Conservation (phyloP, 768 basidiomycete species). For the Ramaria sp. region DNA sequence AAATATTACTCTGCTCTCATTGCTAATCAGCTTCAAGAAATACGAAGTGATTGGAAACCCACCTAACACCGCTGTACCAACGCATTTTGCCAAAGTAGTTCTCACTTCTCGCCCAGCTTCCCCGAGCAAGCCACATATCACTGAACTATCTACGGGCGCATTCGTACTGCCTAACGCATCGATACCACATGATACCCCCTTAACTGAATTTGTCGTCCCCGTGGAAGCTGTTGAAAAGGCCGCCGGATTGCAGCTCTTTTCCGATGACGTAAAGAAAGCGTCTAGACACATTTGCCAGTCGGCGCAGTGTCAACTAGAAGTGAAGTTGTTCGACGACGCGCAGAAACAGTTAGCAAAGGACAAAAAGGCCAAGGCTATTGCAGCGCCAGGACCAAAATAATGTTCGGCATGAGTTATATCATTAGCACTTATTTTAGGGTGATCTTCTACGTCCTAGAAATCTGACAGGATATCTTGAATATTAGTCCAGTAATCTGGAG, state of each 20-base stretch:
- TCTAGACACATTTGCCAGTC: slow-evolving; percentile 85
- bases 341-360: slow-evolving; percentile 35
- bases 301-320: slow-evolving; percentile 78
- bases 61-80: slow-evolving; percentile 86
- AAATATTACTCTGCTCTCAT: neutral
- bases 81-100: slow-evolving; percentile 96
- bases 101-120: slow-evolving; percentile 67
- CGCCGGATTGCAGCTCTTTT: slow-evolving; percentile 81
- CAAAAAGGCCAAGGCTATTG: neutral
- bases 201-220: slow-evolving; percentile 76
- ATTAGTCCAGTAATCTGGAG: slow-evolving; percentile 59
- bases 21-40: slow-evolving; percentile 33
- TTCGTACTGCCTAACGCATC: slow-evolving; percentile 94
- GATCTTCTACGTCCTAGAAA: slow-evolving; percentile 18
- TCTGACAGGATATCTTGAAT: slow-evolving; percentile 79
- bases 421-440: neutral
- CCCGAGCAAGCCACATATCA: slow-evolving; percentile 54
- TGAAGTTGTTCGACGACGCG: slow-evolving; percentile 86
- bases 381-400: neutral
- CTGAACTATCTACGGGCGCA: slow-evolving; percentile 80
- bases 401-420: neutral
- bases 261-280: slow-evolving; percentile 57
- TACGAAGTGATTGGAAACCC: slow-evolving; percentile 94
- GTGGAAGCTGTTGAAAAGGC: slow-evolving; percentile 90
- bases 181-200: slow-evolving; percentile 74